These are phyloP conservation scores for Dentipellis sp. DNA, from an alignment of 768 basidiomycete species.

Conservation along the genomic window DNA sequence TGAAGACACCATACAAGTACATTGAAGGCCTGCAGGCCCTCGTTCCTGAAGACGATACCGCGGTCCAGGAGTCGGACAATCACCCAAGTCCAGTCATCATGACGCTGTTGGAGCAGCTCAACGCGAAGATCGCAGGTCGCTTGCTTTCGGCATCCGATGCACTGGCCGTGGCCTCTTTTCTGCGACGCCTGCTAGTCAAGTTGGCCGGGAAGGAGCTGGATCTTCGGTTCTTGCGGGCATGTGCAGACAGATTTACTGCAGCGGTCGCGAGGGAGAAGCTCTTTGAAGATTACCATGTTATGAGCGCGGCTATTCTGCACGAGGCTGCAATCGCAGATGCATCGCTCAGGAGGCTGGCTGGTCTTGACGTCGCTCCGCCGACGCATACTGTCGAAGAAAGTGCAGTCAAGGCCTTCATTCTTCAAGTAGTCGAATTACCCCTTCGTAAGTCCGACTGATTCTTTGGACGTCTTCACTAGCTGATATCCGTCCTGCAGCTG, in stretches of 20 bases:
- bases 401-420: conserved; percentile 36
- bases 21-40: conserved; percentile 57
- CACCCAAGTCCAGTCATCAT: conserved; percentile 70
- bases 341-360: conserved; percentile 24
- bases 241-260: conserved; percentile 28
- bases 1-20: conserved; percentile 80
- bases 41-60: conserved; percentile 2
- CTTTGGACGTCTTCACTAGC: too few species aligned
- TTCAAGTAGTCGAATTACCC: conserved; percentile 30
- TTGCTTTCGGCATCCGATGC: conserved; percentile 50
- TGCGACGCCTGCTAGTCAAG: conserved; percentile 52
- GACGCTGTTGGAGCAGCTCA: conserved; percentile 71
- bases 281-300: conserved; percentile 20
- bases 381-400: neutral
- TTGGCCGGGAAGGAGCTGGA: conserved; percentile 47
- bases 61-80: conserved; percentile 19
- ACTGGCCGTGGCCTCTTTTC: conserved; percentile 52
- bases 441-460: conserved; percentile 26
- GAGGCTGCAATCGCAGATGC: conserved; percentile 34
- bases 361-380: conserved; percentile 4
- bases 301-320: conserved; percentile 29
- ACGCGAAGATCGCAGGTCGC: conserved; percentile 52
- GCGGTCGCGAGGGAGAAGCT: conserved; percentile 22
- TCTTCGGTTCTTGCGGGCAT: conserved; percentile 26
- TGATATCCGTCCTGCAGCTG: too few species aligned